phyloP scores from a whole-genome alignment of 2,329 filamentous ascomycete genomes.

The Cladosporium halotolerans region DNA sequence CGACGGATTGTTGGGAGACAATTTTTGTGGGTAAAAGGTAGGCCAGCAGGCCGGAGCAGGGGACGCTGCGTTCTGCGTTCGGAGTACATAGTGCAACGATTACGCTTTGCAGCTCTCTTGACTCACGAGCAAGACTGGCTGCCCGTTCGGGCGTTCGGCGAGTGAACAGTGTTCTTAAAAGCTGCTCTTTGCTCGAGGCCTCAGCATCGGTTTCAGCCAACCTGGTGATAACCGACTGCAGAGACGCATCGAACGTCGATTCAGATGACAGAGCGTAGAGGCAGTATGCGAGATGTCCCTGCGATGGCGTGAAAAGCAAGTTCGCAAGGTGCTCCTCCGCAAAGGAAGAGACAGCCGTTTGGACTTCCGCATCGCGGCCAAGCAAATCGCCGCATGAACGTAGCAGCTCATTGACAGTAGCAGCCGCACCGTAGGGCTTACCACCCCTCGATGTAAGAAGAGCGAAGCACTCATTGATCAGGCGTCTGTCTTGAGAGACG shows the following conservation, averaged over 20 bases:
- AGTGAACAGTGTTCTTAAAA: constrained; percentile 26
- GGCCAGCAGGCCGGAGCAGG: constrained; percentile 5
- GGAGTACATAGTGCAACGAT: background rate
- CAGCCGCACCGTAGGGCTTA: constrained; percentile 61
- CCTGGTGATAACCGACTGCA: constrained; percentile 16
- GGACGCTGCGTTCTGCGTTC: background rate
- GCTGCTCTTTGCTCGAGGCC: background rate
- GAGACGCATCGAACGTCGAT: constrained; percentile 29
- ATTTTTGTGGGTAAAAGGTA: constrained; percentile 1
- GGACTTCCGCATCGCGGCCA: constrained; percentile 37
- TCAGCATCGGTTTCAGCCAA: constrained; percentile 14
- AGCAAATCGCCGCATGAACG: constrained; percentile 38
- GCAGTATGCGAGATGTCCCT: constrained; percentile 58
- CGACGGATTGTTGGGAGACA: background rate
- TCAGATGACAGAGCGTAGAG: constrained; percentile 46
- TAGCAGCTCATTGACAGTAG: constrained; percentile 49
- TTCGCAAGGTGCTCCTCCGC: constrained; percentile 50
- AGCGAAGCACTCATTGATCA: constrained; percentile 46
- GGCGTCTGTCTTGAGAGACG: constrained; percentile 33
- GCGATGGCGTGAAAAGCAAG: constrained; percentile 64
- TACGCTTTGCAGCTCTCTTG: constrained; percentile 3
- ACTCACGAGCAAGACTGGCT: constrained; percentile 22
- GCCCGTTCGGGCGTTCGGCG: constrained; percentile 29
- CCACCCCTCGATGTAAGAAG: constrained; percentile 51
- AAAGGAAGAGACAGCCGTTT: constrained; percentile 38